phyloP scores from a whole-genome alignment of 805 yeast genomes.

The Isabelozyma rhagii region DNA sequence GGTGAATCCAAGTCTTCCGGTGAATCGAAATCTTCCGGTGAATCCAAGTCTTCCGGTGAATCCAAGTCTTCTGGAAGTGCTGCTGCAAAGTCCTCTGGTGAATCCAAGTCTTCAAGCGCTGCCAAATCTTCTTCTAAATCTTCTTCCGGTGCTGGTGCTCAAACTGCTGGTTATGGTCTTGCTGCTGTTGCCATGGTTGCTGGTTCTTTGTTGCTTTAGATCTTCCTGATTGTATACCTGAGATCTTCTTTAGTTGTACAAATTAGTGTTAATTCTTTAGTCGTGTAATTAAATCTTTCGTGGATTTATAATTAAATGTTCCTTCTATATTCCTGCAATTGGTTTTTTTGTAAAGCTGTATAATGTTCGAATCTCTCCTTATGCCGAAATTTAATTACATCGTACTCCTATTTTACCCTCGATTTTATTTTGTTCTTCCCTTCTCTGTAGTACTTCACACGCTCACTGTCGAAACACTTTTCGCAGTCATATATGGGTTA shows the following conservation, averaged over 20 bases:
- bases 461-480: too few species aligned
- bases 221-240: neutral
- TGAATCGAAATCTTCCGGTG: conserved; percentile 3
- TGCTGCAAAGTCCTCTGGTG: neutral
- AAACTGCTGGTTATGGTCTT: conserved; percentile 8
- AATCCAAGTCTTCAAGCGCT: conserved; percentile 1
- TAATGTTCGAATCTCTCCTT: too few species aligned
- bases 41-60: neutral
- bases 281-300: neutral
- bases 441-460: too few species aligned
- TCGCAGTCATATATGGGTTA: too few species aligned
- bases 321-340: too few species aligned
- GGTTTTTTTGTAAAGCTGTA: too few species aligned
- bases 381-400: too few species aligned
- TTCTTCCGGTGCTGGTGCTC: conserved; percentile 7
- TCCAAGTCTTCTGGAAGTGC: neutral
- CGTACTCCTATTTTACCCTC: too few species aligned
- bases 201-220: conserved; percentile 18
- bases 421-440: too few species aligned
- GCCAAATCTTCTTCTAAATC: neutral
- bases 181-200: conserved; percentile 14
- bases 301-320: too few species aligned
- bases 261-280: neutral
- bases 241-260: neutral
- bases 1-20: conserved; percentile 3